A percentile compares a stretch with the other conserved stretches of the same genome.
phyloP scores from a whole-genome alignment of 1,284 basidiomycete genomes.

The Omphalotus olearius region DNA sequence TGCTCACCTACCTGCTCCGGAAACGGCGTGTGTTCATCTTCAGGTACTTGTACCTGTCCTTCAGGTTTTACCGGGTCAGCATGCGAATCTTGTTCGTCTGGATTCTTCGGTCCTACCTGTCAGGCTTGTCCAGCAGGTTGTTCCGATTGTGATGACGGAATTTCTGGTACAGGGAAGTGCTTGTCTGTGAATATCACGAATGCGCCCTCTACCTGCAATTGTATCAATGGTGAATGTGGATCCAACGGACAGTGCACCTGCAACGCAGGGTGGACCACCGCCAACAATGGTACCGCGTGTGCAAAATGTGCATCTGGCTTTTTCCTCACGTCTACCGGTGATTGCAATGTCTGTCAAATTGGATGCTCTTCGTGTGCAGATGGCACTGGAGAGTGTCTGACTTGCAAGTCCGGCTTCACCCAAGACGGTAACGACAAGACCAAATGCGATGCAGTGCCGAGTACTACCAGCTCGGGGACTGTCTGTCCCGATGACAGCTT shows the following conservation, averaged over 20 bases:
- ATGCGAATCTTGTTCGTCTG: conserved; percentile 69
- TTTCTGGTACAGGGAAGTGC: conserved; percentile 69
- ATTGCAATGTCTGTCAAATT: conserved; percentile 72
- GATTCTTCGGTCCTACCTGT: conserved; percentile 71
- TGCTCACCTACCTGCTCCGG: conserved; percentile 73
- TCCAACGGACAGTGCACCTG: conserved; percentile 67
- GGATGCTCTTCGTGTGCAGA: conserved; percentile 69
- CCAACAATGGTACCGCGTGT: conserved; percentile 67
- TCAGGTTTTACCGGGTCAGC: conserved; percentile 70
- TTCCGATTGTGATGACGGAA: conserved; percentile 68
- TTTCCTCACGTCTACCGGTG: conserved; percentile 63
- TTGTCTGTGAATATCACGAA: conserved; percentile 45
- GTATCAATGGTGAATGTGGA: conserved; percentile 71
- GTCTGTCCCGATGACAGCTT: conserved; percentile 66
- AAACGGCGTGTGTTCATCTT: conserved; percentile 61
- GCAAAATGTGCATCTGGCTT: conserved; percentile 70
- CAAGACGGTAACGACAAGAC: conserved; percentile 63
- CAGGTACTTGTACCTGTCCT: conserved; percentile 67
- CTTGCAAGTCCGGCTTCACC: conserved; percentile 67
- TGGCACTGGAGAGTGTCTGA: conserved; percentile 60
- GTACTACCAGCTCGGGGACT: conserved; percentile 47
- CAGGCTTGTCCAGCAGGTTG: conserved; percentile 65
- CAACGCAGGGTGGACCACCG: conserved; percentile 70
- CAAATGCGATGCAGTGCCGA: conserved; percentile 52
- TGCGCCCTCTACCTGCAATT: conserved; percentile 66